Evolutionary conservation across 495 filamentous ascomycete genomes (phyloP).

Genomic region (Neurospora sp.): DNA sequence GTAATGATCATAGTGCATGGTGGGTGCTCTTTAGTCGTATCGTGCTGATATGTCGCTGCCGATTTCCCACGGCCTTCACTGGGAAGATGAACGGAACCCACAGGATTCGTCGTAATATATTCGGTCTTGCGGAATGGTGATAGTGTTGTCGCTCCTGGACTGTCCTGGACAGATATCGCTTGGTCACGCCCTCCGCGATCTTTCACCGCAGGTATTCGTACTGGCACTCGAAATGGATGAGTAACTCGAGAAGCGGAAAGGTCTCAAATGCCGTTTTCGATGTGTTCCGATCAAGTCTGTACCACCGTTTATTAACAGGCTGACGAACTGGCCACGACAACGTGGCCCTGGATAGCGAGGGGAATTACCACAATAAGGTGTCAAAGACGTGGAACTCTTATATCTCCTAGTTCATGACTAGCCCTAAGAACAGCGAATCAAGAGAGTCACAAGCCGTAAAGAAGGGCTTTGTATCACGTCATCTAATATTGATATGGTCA

Average conservation of each 20-base stretch:
- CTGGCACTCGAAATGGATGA: neutral
- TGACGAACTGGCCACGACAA: neutral
- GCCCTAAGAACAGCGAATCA: neutral
- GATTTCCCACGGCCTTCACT: neutral
- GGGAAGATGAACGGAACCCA: constrained; percentile 1
- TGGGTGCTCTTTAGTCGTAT: constrained; percentile 1
- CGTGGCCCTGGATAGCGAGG: neutral
- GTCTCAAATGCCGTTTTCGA: neutral
- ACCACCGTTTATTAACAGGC: neutral
- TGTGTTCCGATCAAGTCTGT: neutral
- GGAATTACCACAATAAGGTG: neutral
- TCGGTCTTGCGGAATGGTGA: neutral
- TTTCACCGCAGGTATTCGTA: neutral
- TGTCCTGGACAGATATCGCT: neutral
- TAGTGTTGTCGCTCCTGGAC: neutral
- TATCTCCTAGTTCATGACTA: neutral
- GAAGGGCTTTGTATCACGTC: constrained; percentile 18
- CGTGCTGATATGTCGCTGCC: neutral
- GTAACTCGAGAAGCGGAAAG: neutral
- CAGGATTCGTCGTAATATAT: neutral
- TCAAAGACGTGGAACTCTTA: neutral
- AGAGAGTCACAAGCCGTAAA: constrained; percentile 11
- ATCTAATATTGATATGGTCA: constrained; percentile 13
- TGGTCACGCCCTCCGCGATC: neutral
- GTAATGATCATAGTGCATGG: constrained; percentile 15